Percentiles rank a stretch among this genome's conserved stretches.
Conservation (phyloP, 2,329 filamentous ascomycete genomes). For the Diaporthe sp. region DNA sequence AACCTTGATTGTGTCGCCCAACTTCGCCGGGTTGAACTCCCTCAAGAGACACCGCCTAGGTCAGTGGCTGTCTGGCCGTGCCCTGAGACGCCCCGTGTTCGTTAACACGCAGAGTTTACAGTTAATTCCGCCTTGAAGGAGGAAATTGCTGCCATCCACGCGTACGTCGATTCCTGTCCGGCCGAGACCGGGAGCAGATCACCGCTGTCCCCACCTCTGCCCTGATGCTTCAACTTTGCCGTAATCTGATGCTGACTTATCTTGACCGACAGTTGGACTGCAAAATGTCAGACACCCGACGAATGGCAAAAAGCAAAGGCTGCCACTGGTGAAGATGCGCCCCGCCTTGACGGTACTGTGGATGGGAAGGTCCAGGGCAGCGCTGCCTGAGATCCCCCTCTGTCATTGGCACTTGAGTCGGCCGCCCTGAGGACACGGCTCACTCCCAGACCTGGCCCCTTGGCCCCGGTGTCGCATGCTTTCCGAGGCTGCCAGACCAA, state of each 20-base stretch:
- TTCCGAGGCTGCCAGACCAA: background rate
- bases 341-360: slow-evolving; percentile 59
- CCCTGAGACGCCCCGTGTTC: background rate
- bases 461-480: background rate
- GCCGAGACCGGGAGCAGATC: background rate
- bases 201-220: background rate
- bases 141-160: slow-evolving; percentile 92
- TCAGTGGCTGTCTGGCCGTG: background rate
- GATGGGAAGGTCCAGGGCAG: slow-evolving; percentile 56
- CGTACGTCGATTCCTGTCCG: slow-evolving; percentile 48
- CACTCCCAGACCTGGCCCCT: background rate
- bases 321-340: slow-evolving; percentile 48
- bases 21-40: slow-evolving; percentile 79
- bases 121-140: slow-evolving; percentile 87
- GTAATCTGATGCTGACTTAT: background rate
- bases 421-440: background rate
- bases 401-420: background rate
- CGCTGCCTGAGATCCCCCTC: slow-evolving; percentile 7
- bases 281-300: slow-evolving; percentile 91
- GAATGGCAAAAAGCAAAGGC: slow-evolving; percentile 81
- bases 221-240: background rate
- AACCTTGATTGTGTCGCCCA: slow-evolving; percentile 71
- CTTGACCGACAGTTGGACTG: slow-evolving; percentile 73
- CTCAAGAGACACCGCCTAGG: slow-evolving; percentile 80
- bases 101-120: slow-evolving; percentile 53